Conservation (phyloP, 352 stramenopile genomes). For the Globisporangium cylindrosporum region DNA sequence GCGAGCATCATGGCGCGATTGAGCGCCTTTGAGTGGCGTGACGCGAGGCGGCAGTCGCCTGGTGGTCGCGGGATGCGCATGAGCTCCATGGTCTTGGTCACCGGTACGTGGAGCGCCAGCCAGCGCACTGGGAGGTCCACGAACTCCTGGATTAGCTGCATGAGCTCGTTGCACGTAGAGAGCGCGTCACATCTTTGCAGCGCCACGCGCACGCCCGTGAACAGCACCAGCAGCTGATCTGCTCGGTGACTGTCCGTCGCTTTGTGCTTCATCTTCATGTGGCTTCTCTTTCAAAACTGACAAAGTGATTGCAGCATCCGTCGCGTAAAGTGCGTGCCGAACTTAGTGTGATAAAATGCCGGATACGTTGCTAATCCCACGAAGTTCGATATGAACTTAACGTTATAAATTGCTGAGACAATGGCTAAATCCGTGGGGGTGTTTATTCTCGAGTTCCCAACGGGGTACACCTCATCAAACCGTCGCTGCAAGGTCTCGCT, state of each 20-base stretch:
- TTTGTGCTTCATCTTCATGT: not conserved
- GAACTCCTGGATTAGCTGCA: constrained; percentile 4
- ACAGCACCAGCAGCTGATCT: not conserved
- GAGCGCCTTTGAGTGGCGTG: not conserved
- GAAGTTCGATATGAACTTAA: not conserved
- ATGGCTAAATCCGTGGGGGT: too few species aligned
- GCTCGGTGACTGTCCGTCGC: not conserved
- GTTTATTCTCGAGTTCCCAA: too few species aligned
- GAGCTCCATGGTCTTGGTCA: constrained; percentile 3
- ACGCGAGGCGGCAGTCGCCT: not conserved
- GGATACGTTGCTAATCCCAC: not conserved
- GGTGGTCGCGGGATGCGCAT: constrained; percentile 8
- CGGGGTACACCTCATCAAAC: too few species aligned
- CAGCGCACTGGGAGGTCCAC: constrained; percentile 9
- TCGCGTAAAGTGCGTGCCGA: not conserved
- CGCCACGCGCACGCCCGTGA: constrained; percentile 9
- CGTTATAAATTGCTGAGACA: too few species aligned
- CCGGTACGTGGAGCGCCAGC: not conserved
- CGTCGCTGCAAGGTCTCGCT: too few species aligned
- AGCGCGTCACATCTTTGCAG: not conserved
- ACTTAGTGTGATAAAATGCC: too few species aligned
- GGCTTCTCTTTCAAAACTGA: not conserved
- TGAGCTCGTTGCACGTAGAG: not conserved
- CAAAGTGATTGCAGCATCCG: not conserved
- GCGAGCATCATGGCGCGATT: constrained; percentile 12